Base-by-base conservation (phyloP, 495 filamentous ascomycete genomes). In the Aspergillus avenaceus region DNA sequence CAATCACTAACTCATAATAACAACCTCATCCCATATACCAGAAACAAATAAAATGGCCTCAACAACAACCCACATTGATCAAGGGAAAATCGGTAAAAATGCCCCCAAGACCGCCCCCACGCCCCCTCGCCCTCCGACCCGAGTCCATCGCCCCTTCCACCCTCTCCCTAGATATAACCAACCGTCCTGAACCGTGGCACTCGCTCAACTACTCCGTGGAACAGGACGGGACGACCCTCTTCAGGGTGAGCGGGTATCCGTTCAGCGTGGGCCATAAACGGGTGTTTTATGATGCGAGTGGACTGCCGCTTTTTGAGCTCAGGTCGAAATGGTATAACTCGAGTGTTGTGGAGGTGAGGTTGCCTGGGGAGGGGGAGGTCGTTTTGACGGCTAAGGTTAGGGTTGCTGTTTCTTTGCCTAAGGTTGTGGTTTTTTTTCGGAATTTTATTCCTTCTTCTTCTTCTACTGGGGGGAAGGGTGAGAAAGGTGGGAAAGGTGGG, bases 111-210 rank as follows among this genome's bases (percentile, higher is more conserved):
- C 29, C 48, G 11, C 56, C 56, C 23, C 32, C 28, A 32, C 45
- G 45, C 24, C 48, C 48, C 5, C 27, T 59, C 28, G 56, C 51
- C 14, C 40, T 59, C 44, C 56, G 56, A 12, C 47, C 43, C 27
- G 48, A 59, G 8, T 32, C 7, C 16, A 41, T 59, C 19, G 22
- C 56, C 5, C 45, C 21, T n/a, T 18, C 22, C 11, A 44, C 52
- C 7, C 42, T 48, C 1, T 14, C 37, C n/a, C 32, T 59, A 3
- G 46, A 31, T 11, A 32, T 59, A 6, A 43, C 28, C 11, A 59
- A 54, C 45, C 28, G 31, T 3, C 50, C 56, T 14, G 51, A 54
- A 31, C 56, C 56, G 22, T 59, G 56, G 56, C 56, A 59, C 9
- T 28, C 47, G 5, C 52, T 59, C n/a, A 45, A 59, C 44, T 59